These are phyloP conservation scores for Omphalotus guepiniiformis DNA, from an alignment of 768 basidiomycete genomes.

Conservation along the genomic window DNA sequence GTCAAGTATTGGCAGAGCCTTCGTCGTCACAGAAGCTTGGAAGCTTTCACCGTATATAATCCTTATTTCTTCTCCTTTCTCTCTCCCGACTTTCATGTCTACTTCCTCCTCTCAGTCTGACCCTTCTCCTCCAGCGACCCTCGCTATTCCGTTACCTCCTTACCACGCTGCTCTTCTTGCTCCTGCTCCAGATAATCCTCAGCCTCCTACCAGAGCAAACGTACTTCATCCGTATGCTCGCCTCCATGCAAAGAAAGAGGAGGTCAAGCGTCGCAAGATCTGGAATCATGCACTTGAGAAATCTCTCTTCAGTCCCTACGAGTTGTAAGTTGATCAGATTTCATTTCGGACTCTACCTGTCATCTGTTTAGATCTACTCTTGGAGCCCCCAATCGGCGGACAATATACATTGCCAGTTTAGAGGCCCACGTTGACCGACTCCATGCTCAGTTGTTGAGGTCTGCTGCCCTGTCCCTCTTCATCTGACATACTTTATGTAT, in stretches of 20 bases:
- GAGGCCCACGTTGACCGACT: slow-evolving; percentile 70
- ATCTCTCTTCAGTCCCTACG: slow-evolving; percentile 58
- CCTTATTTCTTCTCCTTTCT: neutral
- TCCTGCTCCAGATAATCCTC: neutral
- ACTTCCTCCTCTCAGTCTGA: neutral
- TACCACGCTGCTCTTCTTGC: slow-evolving; percentile 1
- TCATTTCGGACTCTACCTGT: neutral
- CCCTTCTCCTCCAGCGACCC: neutral
- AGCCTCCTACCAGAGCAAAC: slow-evolving; percentile 3
- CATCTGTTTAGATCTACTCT: slow-evolving; percentile 47
- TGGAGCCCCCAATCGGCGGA: slow-evolving; percentile 63
- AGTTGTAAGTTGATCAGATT: slow-evolving; percentile 44
- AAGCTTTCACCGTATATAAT: no score
- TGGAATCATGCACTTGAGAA: slow-evolving; percentile 81
- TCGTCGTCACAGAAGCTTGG: no score
- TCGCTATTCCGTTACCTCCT: slow-evolving; percentile 1
- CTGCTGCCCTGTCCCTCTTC: slow-evolving; percentile 5
- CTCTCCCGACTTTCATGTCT: neutral
- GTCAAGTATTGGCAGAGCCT: no score
- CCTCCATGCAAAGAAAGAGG: slow-evolving; percentile 59
- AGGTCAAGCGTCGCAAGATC: slow-evolving; percentile 64
- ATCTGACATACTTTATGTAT: neutral
- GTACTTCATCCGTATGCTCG: slow-evolving; percentile 69
- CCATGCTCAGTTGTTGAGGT: slow-evolving; percentile 52
- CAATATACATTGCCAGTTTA: slow-evolving; percentile 67